phyloP scores from a whole-genome alignment of 169 alveolate species.

The Plasmodium inui region DNA sequence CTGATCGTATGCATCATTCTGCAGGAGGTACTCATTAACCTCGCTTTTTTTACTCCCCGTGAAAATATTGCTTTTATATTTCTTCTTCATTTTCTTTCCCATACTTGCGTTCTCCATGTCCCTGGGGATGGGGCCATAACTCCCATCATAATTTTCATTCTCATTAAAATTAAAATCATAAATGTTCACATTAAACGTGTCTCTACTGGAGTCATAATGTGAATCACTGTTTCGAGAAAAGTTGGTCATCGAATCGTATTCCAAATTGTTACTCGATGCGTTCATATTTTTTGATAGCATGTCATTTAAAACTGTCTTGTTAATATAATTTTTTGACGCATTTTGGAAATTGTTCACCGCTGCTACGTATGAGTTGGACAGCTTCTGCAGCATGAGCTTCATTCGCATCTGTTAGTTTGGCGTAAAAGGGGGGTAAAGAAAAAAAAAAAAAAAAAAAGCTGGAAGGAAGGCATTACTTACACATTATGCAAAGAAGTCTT shows the following conservation, averaged over 20 bases:
- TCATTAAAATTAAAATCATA: conserved; percentile 73
- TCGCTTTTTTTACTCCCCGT: conserved; percentile 46
- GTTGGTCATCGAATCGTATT: conserved; percentile 26
- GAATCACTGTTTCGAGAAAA: conserved; percentile 69
- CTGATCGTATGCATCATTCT: conserved; percentile 19
- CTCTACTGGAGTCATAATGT: conserved; percentile 44
- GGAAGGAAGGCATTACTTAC: not conserved
- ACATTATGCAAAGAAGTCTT: not conserved
- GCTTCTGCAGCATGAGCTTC: conserved; percentile 56
- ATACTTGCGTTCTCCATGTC: not conserved
- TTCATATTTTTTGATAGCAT: conserved; percentile 39
- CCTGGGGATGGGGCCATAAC: not conserved
- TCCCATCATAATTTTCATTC: conserved; percentile 45
- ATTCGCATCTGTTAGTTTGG: conserved; percentile 12
- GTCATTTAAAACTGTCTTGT: conserved; percentile 38
- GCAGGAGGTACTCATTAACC: conserved; percentile 36
- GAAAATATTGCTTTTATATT: conserved; percentile 57
- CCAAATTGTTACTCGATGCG: conserved; percentile 11
- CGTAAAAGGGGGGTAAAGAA: not conserved
- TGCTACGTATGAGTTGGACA: conserved; percentile 36
- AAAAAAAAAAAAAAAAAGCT: not conserved
- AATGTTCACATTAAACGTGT: conserved; percentile 59
- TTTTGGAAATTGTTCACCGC: conserved; percentile 63
- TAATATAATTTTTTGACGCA: conserved; percentile 69
- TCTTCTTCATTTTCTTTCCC: conserved; percentile 27